phyloP scores from a whole-genome alignment of 1,284 basidiomycete species.

The Sporisorium graminicola region DNA sequence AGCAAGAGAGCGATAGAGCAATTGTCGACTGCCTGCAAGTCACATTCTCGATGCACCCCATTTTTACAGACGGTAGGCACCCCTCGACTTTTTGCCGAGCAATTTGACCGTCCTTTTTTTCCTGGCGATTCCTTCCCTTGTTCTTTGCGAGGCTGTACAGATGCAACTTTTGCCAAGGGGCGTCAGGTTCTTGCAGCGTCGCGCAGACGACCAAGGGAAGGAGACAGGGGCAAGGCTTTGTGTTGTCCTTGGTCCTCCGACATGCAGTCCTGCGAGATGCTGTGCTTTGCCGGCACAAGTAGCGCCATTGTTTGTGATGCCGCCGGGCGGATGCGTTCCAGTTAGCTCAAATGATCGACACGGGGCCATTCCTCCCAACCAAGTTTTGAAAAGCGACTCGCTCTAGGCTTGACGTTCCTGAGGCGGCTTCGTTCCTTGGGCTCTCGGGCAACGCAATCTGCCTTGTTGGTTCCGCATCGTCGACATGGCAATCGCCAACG shows the following conservation, averaged over 20 bases:
- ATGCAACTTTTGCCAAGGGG: neutral
- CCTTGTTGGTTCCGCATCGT: neutral
- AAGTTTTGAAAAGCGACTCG: neutral
- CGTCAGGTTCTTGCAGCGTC: slow-evolving; percentile 1
- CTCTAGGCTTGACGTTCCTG: neutral
- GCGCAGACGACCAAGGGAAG: neutral
- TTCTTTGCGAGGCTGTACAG: slow-evolving; percentile 1
- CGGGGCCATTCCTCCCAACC: neutral
- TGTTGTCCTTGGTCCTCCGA: neutral
- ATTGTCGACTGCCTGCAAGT: neutral
- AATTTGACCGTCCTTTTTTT: neutral
- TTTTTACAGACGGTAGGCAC: neutral
- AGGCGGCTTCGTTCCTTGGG: neutral
- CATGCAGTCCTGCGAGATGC: neutral
- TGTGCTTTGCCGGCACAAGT: neutral
- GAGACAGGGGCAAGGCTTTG: neutral
- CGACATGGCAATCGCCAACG: too few relatives aligned
- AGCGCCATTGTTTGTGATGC: neutral
- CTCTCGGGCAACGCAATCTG: too few relatives aligned
- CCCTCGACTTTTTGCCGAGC: slow-evolving; percentile 5
- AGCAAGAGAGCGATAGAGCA: neutral
- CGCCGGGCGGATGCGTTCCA: neutral
- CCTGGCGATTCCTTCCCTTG: slow-evolving; percentile 1
- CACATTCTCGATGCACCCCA: neutral
- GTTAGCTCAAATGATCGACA: neutral